Evolutionary conservation across 2,329 filamentous ascomycete genomes (phyloP).

Genomic region (Clathrospora elynae): DNA sequence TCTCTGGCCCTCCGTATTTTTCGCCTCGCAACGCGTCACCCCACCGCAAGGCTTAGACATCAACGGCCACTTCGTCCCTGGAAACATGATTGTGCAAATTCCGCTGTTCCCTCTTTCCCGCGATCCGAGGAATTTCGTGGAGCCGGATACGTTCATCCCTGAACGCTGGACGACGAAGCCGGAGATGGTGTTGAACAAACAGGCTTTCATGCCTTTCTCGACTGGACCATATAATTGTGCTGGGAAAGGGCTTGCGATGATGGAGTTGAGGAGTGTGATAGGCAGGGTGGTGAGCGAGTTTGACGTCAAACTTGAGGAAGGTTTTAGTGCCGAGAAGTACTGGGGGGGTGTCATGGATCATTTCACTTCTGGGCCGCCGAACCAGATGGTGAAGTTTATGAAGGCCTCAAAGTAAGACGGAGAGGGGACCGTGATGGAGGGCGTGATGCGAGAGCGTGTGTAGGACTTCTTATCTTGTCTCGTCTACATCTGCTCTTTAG

Average conservation of each 20-base stretch:
- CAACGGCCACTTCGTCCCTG: conserved; percentile 32
- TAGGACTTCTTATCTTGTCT: no score
- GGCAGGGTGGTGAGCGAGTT: conserved; percentile 64
- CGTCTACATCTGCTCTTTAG: no score
- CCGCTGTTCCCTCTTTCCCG: conserved; percentile 25
- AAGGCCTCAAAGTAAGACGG: no score
- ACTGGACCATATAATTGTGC: conserved; percentile 71
- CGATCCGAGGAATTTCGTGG: conserved; percentile 27
- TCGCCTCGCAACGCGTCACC: conserved; percentile 35
- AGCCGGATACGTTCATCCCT: conserved; percentile 32
- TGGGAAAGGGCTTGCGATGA: conserved; percentile 67
- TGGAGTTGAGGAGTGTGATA: conserved; percentile 66
- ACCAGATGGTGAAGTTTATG: conserved; percentile 22
- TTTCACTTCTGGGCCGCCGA: conserved; percentile 31
- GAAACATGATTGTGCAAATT: conserved; percentile 33
- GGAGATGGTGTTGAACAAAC: conserved; percentile 24
- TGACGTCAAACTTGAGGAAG: conserved; percentile 49
- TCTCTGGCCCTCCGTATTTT: conserved; percentile 35
- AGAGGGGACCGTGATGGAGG: no score
- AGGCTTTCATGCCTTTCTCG: conserved; percentile 73
- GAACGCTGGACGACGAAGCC: conserved; percentile 30
- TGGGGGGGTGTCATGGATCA: conserved; percentile 29
- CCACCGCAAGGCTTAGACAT: conserved; percentile 35
- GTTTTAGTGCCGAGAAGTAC: conserved; percentile 22
- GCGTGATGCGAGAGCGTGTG: no score